Evolutionary conservation across 139 green algal genomes (phyloP), one percentile per base, ranked within the genome.

Genomic region (Chlamydomonas sp.): DNA sequence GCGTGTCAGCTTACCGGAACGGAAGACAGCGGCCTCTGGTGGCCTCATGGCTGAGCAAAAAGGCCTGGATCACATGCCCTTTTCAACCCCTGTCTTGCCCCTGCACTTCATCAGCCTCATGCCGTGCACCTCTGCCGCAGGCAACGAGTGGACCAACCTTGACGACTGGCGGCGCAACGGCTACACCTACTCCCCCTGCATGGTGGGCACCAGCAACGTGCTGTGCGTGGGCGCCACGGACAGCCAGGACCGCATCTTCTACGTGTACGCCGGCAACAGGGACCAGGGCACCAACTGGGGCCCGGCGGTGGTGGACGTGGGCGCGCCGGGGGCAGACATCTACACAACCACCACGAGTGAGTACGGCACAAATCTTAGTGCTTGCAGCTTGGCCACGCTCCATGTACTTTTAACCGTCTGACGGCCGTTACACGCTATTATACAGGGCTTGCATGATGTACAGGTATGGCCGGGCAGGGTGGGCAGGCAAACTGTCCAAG

Each of bases 121-220:
- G 5, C 31, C 73, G n/a, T 60, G 3, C 12, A 20, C 20, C 20
- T n/a, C 20, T 5, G 60, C 61, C 63, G 7, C 20, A 88, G 83
- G 83, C 75, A 88, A 88, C 73, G 83, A 88, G 62, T 81, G 73
- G 83, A 81, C 49, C 49, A 88, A 68, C 57, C 83, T 88, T 62
- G 83, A 88, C 3, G 18, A 3, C 83, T 82, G 74, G 75, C 83
- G 63, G 67, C 2, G 6, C 63, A 10, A 1, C 58, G 77, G 71
- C 72, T 82, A 77, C 72, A 82, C 83, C 5, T 88, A 88, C 83
- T 67, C 83, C 4, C 83, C 83, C 63, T 88, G 83, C 83, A 88
- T 80, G 83, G 74, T 88, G n/a, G 63, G 66, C 74, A 67, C 83
- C 1, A 62, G 63, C 73, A 88, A 88, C 73, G 49, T 61, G 83